phyloP scores from a whole-genome alignment of 2,329 filamentous ascomycete species.

The Xylariales sp. region DNA sequence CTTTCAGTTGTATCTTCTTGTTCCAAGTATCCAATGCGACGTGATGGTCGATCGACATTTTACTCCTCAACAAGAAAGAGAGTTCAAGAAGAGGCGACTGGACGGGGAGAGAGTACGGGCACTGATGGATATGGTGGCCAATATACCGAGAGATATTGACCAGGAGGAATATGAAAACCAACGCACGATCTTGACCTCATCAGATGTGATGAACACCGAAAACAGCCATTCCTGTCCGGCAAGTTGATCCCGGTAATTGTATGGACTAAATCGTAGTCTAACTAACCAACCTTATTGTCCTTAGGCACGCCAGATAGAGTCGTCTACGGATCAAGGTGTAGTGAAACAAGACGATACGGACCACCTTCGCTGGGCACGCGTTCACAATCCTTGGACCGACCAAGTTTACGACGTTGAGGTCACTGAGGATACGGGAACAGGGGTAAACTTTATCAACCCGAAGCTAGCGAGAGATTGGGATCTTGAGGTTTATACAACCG shows the following conservation, averaged over 20 bases:
- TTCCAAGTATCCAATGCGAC: neutral
- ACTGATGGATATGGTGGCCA: neutral
- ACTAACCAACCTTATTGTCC: neutral
- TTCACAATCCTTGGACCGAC: neutral
- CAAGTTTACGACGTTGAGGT: neutral
- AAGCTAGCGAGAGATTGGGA: neutral
- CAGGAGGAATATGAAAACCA: neutral
- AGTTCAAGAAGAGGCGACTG: neutral
- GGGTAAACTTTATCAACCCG: neutral
- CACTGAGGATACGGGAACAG: neutral
- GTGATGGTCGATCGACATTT: neutral
- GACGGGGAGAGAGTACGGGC: neutral
- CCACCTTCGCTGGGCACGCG: neutral
- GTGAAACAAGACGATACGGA: neutral
- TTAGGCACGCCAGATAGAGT: neutral
- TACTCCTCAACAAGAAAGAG: neutral
- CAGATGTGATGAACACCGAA: neutral
- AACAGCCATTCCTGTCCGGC: neutral
- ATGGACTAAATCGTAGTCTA: neutral
- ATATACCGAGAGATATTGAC: neutral
- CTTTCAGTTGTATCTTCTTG: neutral
- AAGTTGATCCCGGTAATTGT: neutral
- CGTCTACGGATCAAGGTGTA: neutral
- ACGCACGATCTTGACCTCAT: neutral
- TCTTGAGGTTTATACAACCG: neutral